Conservation (phyloP, 2,329 filamentous ascomycete species). For the Trichophyton rubrum region DNA sequence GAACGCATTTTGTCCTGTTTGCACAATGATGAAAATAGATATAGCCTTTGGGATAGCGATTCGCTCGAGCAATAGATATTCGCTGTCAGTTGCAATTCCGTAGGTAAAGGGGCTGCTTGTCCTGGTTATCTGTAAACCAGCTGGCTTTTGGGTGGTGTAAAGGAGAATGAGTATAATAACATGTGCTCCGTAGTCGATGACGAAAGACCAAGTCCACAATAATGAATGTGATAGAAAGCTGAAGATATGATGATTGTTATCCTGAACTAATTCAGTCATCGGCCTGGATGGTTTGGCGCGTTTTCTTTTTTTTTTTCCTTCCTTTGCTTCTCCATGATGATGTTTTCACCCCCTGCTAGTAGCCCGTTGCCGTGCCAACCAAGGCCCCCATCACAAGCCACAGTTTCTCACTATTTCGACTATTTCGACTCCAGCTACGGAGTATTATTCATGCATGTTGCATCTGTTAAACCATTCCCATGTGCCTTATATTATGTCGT, state of each 20-base stretch:
- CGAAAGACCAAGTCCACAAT: neutral
- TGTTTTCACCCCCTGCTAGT: neutral
- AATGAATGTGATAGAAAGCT: neutral
- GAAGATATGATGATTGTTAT: neutral
- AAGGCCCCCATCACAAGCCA: neutral
- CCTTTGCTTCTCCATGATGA: neutral
- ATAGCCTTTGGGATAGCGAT: too few species aligned
- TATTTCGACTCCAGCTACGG: neutral
- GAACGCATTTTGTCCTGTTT: neutral
- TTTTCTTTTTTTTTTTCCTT: neutral
- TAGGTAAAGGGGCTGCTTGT: neutral
- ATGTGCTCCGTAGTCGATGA: too few species aligned
- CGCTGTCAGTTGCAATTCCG: neutral
- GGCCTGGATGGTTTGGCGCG: neutral
- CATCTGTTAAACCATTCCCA: neutral
- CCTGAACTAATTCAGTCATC: neutral
- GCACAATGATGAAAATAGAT: too few species aligned
- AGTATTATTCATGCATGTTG: too few species aligned
- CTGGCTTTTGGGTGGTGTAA: neutral
- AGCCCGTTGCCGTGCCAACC: conserved; percentile 1
- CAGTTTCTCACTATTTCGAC: neutral
- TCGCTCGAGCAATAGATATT: neutral
- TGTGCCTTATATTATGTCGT: neutral
- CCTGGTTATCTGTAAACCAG: neutral
- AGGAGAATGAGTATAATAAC: neutral